phyloP scores from a whole-genome alignment of 1,284 basidiomycete species.

The Gymnopus androsaceus region DNA sequence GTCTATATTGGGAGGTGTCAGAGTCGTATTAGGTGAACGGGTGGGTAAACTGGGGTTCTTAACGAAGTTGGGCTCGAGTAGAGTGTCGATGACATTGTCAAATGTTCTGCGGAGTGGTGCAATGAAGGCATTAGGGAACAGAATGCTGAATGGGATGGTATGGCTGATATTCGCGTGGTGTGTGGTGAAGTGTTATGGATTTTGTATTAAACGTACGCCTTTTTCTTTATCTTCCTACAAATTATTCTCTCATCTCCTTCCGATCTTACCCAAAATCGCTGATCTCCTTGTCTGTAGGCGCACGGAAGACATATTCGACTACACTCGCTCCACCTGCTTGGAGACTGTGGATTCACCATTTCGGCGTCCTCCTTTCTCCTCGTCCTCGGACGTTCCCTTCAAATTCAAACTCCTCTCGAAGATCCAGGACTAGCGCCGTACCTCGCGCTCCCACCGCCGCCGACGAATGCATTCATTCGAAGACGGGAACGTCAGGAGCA shows the following conservation, averaged over 20 bases:
- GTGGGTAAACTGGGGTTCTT: background rate
- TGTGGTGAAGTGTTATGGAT: conserved; percentile 48
- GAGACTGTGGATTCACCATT: conserved; percentile 25
- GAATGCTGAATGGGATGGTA: conserved; percentile 21
- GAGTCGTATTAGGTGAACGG: too few species aligned
- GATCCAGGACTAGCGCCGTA: conserved; percentile 31
- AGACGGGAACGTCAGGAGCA: background rate
- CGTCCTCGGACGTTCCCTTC: conserved; percentile 10
- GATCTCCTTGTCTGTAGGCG: conserved; percentile 28
- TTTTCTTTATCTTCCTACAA: background rate
- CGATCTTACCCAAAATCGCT: background rate
- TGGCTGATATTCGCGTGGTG: conserved; percentile 31
- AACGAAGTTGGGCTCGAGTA: background rate
- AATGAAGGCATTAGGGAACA: conserved; percentile 22
- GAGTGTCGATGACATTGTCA: background rate
- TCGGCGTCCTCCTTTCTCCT: conserved; percentile 26
- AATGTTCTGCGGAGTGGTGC: conserved; percentile 14
- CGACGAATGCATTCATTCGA: conserved; percentile 40
- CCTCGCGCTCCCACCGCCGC: conserved; percentile 35
- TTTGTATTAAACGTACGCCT: conserved; percentile 41
- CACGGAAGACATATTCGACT: conserved; percentile 36
- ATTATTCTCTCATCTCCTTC: background rate
- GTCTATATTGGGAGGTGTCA: background rate
- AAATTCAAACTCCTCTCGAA: background rate
- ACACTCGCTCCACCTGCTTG: conserved; percentile 1